phyloP scores from a whole-genome alignment of 805 yeast genomes.

The Pichia kluyveri region DNA sequence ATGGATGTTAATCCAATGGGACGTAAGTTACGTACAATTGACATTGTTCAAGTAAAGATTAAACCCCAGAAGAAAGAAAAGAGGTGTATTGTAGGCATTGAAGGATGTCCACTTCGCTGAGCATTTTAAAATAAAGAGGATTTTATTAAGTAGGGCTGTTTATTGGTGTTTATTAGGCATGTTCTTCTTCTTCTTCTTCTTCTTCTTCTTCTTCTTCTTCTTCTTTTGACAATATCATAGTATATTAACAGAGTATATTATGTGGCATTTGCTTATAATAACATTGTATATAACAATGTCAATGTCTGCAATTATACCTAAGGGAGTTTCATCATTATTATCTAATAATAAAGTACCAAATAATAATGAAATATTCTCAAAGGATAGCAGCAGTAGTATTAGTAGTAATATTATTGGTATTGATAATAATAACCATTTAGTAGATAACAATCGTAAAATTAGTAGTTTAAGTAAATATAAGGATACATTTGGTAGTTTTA shows the following conservation, averaged over 20 bases:
- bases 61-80: no score
- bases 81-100: no score
- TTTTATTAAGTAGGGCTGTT: no score
- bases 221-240: no score
- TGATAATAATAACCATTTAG: no score
- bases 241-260: neutral
- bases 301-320: constrained; percentile 2
- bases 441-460: neutral
- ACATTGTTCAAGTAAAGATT: neutral
- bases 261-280: neutral
- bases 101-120: no score
- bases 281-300: neutral
- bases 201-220: no score
- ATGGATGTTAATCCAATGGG: neutral
- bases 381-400: neutral
- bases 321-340: neutral
- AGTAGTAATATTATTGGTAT: neutral
- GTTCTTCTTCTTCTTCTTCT: no score
- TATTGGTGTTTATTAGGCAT: no score
- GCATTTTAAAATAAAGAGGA: no score
- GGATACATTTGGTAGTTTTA: constrained; percentile 10
- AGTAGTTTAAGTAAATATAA: constrained; percentile 1
- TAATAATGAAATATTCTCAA: neutral
- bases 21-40: neutral
- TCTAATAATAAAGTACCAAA: neutral